These are phyloP conservation scores for Basipetospora chlamydospora DNA, from an alignment of 2,329 filamentous ascomycete species.

Conservation along the genomic window DNA sequence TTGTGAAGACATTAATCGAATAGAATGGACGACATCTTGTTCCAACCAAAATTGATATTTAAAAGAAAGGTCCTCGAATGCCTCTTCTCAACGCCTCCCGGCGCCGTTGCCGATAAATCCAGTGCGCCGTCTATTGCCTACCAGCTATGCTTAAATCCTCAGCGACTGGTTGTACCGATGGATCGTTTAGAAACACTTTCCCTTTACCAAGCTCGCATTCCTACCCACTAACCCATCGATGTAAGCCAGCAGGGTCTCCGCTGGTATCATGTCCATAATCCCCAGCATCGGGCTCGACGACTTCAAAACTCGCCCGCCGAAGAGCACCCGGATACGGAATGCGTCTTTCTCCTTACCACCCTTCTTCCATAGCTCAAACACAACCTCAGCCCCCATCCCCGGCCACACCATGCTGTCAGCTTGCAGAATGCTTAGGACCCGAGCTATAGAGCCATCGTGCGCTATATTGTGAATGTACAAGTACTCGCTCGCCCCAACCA, in stretches of 20 bases:
- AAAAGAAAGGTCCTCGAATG: no score
- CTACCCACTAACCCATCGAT: slow-evolving; percentile 56
- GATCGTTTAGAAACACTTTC: slow-evolving; percentile 13
- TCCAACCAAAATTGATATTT: no score
- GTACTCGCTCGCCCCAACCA: slow-evolving; percentile 22
- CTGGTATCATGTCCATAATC: slow-evolving; percentile 53
- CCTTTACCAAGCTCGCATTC: slow-evolving; percentile 27
- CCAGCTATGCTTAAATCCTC: no score
- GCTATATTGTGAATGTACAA: slow-evolving; percentile 64
- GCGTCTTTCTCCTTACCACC: slow-evolving; percentile 8
- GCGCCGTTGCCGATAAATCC: no score
- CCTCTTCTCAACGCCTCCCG: no score
- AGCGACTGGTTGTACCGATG: no score
- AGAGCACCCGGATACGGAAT: slow-evolving; percentile 52
- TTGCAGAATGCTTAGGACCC: slow-evolving; percentile 56
- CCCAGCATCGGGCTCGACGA: slow-evolving; percentile 59
- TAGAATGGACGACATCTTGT: no score
- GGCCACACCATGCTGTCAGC: slow-evolving; percentile 69
- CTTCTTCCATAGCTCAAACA: slow-evolving; percentile 57
- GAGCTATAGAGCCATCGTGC: slow-evolving; percentile 60
- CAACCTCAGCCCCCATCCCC: slow-evolving; percentile 65
- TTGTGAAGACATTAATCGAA: no score
- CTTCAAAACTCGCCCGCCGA: slow-evolving; percentile 49
- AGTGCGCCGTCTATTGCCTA: no score
- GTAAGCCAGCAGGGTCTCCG: slow-evolving; percentile 50